Evolutionary conservation across 2,329 filamentous ascomycete genomes (phyloP), one percentile per base, ranked within the genome.

Genomic region (Epichloe amarillans): DNA sequence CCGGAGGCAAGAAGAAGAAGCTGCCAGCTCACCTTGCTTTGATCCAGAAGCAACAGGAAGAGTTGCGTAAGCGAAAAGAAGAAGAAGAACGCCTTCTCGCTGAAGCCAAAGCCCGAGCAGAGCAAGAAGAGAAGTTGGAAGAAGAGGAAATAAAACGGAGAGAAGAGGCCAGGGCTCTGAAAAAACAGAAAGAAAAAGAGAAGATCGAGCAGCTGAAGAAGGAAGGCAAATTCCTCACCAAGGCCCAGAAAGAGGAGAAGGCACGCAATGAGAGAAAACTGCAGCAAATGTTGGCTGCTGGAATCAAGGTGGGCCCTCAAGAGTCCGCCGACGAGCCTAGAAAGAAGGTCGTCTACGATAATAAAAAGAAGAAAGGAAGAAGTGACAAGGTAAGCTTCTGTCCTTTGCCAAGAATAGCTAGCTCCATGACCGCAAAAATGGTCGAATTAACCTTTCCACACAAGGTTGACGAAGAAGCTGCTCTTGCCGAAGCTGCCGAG

Each of bases 121-220:
- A 82, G 59, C 84, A 86, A 58, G 74, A 84, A 53, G 82, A 87
- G 64, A 73, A 75, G 46, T 65, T 69, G 49, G 77, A 75, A 39
- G 79, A 74, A 8, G 88, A 91, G 65, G 86, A 90, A 60, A 66
- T 71, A 52, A 81, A 82, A 69, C 76, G 75, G 52, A 82, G 73
- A 57, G 85, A 87, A 60, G 88, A 91, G 62, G 80, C 82, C 48
- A 87, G 80, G 67, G 81, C 82, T 2, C 69, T 81, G 42, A 91
- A 86, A 75, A 93, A 91, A 74, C 86, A 88, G 61, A 88, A 80
- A 64, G 88, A 94, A 61, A 91, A 86, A 73, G 85, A 90, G 66
- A 87, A 79, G 68, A 83, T 91, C 54, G 88, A 93, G 63, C 84
- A 91, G 70, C 78, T 88, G 51, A 93, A 91, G 77, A 88, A 86